phyloP scores from a whole-genome alignment of 352 stramenopile species.

The Phytophthora pisi region DNA sequence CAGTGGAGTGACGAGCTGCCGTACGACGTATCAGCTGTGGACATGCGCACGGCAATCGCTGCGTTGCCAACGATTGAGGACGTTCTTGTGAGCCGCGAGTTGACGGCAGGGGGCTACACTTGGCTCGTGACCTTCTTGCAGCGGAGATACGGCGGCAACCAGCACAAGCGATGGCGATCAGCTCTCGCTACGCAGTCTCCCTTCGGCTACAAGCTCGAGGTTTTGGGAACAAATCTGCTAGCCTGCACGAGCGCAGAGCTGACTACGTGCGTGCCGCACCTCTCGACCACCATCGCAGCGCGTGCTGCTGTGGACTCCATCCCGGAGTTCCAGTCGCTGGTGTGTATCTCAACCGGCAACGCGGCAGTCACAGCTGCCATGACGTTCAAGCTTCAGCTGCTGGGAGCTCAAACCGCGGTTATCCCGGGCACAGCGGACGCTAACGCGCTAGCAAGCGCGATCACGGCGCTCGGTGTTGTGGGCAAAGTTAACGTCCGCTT shows the following conservation, averaged over 20 bases:
- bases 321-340: constrained; percentile 66
- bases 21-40: constrained; percentile 83
- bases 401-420: constrained; percentile 52
- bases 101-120: constrained; percentile 74
- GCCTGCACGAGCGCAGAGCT: constrained; percentile 56
- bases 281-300: constrained; percentile 50
- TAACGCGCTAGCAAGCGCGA: constrained; percentile 42
- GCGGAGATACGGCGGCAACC: constrained; percentile 56
- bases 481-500: constrained; percentile 64
- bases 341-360: constrained; percentile 39
- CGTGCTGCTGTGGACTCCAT: constrained; percentile 49
- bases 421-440: constrained; percentile 12
- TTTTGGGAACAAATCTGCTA: constrained; percentile 57
- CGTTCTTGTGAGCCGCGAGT: constrained; percentile 55
- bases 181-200: constrained; percentile 40
- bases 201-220: constrained; percentile 59
- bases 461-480: constrained; percentile 63
- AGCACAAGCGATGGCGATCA: constrained; percentile 59
- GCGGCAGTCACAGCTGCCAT: constrained; percentile 17
- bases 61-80: constrained; percentile 66
- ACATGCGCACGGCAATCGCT: constrained; percentile 68
- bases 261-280: constrained; percentile 43
- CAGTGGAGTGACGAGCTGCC: constrained; percentile 87
- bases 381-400: constrained; percentile 70
- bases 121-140: constrained; percentile 80